Evolutionary conservation across 2,329 filamentous ascomycete genomes (phyloP).

Genomic region (Pyrenophora graminea): DNA sequence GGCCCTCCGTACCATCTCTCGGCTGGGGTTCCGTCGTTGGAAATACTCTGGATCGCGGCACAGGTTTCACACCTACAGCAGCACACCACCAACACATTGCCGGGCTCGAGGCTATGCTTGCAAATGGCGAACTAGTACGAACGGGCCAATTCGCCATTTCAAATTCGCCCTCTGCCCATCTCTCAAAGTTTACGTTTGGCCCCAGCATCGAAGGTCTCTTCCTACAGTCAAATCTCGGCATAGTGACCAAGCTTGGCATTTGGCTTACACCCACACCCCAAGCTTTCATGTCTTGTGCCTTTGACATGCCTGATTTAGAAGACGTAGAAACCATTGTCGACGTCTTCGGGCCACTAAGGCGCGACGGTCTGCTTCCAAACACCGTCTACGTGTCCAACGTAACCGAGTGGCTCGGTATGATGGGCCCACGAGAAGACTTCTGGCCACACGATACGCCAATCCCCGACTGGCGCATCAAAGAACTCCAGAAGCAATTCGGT

Average conservation of each 20-base stretch:
- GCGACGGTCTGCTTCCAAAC: constrained; percentile 50
- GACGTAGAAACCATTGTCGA: constrained; percentile 54
- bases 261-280: constrained; percentile 46
- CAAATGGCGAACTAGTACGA: constrained; percentile 39
- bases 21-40: constrained; percentile 44
- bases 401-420: constrained; percentile 53
- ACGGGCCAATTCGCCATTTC: constrained; percentile 49
- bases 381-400: constrained; percentile 54
- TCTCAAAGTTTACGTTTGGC: constrained; percentile 27
- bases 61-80: constrained; percentile 48
- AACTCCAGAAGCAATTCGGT: constrained; percentile 50
- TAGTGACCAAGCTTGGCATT: constrained; percentile 51
- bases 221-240: constrained; percentile 57
- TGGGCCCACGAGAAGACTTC: constrained; percentile 50
- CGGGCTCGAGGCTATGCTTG: constrained; percentile 46
- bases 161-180: constrained; percentile 30
- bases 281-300: constrained; percentile 54
- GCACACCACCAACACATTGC: constrained; percentile 45
- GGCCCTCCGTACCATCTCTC: constrained; percentile 40
- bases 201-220: constrained; percentile 53
- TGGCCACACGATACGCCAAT: constrained; percentile 53
- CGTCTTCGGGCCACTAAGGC: constrained; percentile 51
- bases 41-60: constrained; percentile 49
- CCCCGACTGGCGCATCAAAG: constrained; percentile 52
- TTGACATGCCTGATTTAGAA: constrained; percentile 53